Base-by-base conservation (phyloP, 139 green algal species). In the Yamagishiella unicocca region DNA sequence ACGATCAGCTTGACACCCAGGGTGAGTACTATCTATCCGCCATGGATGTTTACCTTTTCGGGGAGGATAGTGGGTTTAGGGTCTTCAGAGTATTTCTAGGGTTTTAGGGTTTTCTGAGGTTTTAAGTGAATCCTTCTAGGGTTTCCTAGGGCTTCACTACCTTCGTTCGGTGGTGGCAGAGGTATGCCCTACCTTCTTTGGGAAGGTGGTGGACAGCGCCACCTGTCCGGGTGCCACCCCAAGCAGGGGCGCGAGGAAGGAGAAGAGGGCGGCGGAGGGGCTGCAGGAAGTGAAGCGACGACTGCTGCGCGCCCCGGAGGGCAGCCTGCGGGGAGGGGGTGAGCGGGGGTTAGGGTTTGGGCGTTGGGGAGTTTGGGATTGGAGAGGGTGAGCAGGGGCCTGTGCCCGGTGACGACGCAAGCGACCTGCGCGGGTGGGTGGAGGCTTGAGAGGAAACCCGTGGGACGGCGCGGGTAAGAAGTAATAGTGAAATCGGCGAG, bases 121-220 rank as follows among this genome's bases (percentile, higher is more conserved):
- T 17, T 58, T 17, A 12, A 12, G 50, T 58, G 12, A 17, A 58
- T 17, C 50, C 50, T 58, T 17, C 50, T 12, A 25, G 24, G 6
- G 17, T 22, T 9, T 6, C 58, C 14, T 31, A 67, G n/a, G 58
- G 6, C 22, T 9, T 67, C 19, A 29, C n/a, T 29, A 33, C 17
- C 58, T 33, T 29, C 14, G 19, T 22, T 67, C 22, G 24, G 6
- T 31, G 17, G 58, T 22, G 50, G 50, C n/a, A n/a, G 50, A 12
- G 12, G 50, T 58, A 58, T 58, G n/a, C 29, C 78, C 2, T 42
- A 82, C 82, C 82, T 88, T 72, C 45, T 76, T 76, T 1, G 82
- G 82, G 68, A 88, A 88, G 21, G 76, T 40, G 2, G 82, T 88
- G 27, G 53, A 68, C 9, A 88, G 40, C 21, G 35, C 68, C 0